Evolutionary conservation across 192 early-diverging fungal genomes (phyloP).

Genomic region (Coemansia sp.): DNA sequence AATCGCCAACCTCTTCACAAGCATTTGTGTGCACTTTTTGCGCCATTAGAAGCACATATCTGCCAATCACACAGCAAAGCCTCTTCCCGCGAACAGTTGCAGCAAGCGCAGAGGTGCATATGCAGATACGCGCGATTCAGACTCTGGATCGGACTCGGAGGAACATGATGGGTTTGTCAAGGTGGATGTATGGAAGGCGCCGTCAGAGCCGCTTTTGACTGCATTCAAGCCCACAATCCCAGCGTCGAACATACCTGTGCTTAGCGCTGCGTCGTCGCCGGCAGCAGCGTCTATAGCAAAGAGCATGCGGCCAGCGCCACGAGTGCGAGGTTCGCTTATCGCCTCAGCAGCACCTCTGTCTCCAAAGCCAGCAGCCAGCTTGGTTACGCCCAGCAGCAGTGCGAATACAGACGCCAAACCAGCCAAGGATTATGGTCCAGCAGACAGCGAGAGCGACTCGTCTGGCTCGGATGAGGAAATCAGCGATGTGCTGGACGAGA

Average conservation of each 20-base stretch:
- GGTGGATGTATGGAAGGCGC: conserved; percentile 39
- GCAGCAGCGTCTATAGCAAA: conserved; percentile 1
- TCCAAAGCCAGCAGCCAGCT: background rate
- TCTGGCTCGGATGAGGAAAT: conserved; percentile 49
- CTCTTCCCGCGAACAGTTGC: background rate
- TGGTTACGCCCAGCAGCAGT: background rate
- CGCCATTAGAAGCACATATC: conserved; percentile 12
- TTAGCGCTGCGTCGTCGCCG: background rate
- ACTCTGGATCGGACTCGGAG: conserved; percentile 45
- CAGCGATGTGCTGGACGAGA: conserved; percentile 51
- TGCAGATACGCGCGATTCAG: conserved; percentile 13
- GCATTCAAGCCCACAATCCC: conserved; percentile 41
- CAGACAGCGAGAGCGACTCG: conserved; percentile 17
- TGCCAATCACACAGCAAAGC: conserved; percentile 14
- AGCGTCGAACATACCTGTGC: conserved; percentile 7
- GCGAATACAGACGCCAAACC: background rate
- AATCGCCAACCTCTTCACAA: conserved; percentile 2
- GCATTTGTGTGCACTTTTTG: background rate
- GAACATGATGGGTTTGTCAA: conserved; percentile 53
- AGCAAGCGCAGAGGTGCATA: background rate
- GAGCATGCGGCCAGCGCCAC: background rate
- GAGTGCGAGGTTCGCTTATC: background rate
- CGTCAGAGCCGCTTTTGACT: conserved; percentile 21
- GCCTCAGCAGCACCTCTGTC: background rate
- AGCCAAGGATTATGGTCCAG: background rate